A percentile compares a stretch with the other conserved stretches of the same genome.
Conservation (phyloP, 345 rosid species). For the Schrenkiella parvula region DNA sequence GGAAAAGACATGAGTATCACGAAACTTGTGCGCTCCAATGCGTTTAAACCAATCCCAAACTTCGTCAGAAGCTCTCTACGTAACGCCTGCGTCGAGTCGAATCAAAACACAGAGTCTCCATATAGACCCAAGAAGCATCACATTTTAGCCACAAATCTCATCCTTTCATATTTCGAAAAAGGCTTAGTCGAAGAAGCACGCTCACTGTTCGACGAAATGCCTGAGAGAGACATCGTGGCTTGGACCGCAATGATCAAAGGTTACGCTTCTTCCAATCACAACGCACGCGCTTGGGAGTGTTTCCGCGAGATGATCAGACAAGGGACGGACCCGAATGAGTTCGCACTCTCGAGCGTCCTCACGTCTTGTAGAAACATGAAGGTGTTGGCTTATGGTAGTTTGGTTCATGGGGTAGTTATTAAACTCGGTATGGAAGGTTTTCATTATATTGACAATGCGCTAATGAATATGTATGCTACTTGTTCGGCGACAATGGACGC, state of each 20-base stretch:
- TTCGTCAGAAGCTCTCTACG: constrained; percentile 42
- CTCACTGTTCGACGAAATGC: constrained; percentile 39
- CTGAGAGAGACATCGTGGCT: constrained; percentile 27
- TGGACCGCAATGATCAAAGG: constrained; percentile 37
- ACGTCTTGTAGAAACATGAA: constrained; percentile 72
- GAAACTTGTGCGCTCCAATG: constrained; percentile 31
- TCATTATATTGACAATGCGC: constrained; percentile 59
- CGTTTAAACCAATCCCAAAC: constrained; percentile 38
- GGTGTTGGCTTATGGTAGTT: constrained; percentile 45
- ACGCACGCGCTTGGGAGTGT: constrained; percentile 50
- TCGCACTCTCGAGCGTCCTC: constrained; percentile 59
- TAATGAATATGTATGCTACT: constrained; percentile 73
- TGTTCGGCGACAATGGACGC: constrained; percentile 52
- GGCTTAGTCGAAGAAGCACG: constrained; percentile 78
- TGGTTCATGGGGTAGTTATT: constrained; percentile 60
- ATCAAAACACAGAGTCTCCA: constrained; percentile 19
- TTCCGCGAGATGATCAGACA: constrained; percentile 54
- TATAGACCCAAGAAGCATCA: constrained; percentile 49
- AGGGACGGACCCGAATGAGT: constrained; percentile 52
- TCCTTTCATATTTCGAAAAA: constrained; percentile 47
- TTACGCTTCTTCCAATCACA: constrained; percentile 41
- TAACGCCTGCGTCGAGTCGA: constrained; percentile 22
- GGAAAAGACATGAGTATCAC: constrained; percentile 32
- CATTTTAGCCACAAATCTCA: constrained; percentile 63
- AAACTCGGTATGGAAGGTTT: constrained; percentile 64